These are phyloP conservation scores for Aureobasidium sp. DNA, from an alignment of 2,329 filamentous ascomycete genomes.

Conservation along the genomic window DNA sequence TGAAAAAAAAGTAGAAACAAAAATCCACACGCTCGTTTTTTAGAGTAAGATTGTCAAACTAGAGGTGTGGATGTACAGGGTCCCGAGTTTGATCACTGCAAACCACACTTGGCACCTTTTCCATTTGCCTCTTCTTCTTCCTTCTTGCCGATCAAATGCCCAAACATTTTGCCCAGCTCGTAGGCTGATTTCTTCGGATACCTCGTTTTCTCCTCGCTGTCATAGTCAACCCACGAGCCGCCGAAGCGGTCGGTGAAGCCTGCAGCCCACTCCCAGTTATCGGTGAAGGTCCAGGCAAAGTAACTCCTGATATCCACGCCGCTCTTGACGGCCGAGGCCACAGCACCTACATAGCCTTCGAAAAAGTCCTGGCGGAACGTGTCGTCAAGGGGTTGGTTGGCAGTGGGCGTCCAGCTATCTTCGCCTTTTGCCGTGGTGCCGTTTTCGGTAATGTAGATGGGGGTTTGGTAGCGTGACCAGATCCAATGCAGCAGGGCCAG, in stretches of 20 bases:
- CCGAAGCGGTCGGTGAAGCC: conserved; percentile 35
- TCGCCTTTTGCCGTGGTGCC: conserved; percentile 71
- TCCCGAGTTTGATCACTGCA: too few relatives aligned
- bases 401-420: conserved; percentile 53
- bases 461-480: conserved; percentile 63
- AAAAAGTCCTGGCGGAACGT: conserved; percentile 77
- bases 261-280: conserved; percentile 44
- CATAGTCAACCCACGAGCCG: conserved; percentile 34
- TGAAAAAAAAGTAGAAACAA: too few relatives aligned
- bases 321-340: conserved; percentile 65
- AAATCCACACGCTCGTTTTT: too few relatives aligned
- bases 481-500: conserved; percentile 68
- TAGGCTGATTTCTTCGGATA: conserved; percentile 26
- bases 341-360: conserved; percentile 62
- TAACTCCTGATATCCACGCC: conserved; percentile 71
- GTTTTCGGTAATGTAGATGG: conserved; percentile 85
- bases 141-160: not conserved
- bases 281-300: conserved; percentile 80
- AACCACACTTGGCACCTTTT: too few relatives aligned
- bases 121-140: not conserved
- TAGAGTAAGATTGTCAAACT: too few relatives aligned
- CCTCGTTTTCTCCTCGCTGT: conserved; percentile 29
- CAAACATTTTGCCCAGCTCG: conserved; percentile 1
- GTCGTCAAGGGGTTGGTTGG: conserved; percentile 51
- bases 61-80: too few relatives aligned